A percentile compares a stretch with the other conserved stretches of the same genome.
Evolutionary conservation across 1,284 basidiomycete species (phyloP).

Genomic region (Marasmius fiardii): DNA sequence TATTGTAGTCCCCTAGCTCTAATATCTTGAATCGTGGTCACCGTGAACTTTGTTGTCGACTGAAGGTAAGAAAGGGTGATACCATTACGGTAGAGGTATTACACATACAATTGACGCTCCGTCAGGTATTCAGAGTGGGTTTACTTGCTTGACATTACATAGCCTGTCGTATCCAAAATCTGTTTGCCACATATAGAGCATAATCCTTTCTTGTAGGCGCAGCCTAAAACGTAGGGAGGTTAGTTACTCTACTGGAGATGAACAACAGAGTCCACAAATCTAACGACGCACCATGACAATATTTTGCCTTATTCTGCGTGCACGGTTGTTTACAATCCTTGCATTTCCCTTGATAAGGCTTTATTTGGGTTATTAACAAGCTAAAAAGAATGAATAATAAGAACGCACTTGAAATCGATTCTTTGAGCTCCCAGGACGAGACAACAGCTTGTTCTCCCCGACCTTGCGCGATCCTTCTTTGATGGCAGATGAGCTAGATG

Average conservation of each 20-base stretch:
- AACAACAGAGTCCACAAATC: constrained; percentile 17
- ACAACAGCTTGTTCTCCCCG: constrained; percentile 79
- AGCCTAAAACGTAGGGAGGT: constrained; percentile 44
- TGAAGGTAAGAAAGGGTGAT: background rate
- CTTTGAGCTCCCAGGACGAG: constrained; percentile 62
- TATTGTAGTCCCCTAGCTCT: no score
- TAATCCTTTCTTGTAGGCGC: constrained; percentile 80
- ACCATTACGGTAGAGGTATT: background rate
- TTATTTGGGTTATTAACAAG: constrained; percentile 14
- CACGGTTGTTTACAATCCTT: constrained; percentile 79
- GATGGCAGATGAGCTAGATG: constrained; percentile 64
- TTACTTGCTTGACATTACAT: constrained; percentile 79
- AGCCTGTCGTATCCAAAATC: constrained; percentile 77
- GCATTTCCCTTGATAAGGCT: constrained; percentile 82
- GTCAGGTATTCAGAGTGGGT: background rate
- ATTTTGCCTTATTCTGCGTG: constrained; percentile 81
- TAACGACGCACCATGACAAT: constrained; percentile 71
- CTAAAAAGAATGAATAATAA: constrained; percentile 14
- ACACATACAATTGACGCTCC: background rate
- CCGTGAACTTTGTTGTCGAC: no score
- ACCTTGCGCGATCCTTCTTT: constrained; percentile 78
- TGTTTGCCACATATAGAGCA: constrained; percentile 83
- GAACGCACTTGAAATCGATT: constrained; percentile 64
- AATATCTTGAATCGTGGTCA: no score
- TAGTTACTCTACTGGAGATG: constrained; percentile 7